Base-by-base conservation (phyloP, 768 basidiomycete species). In the Brasilioporus rufonigricans region DNA sequence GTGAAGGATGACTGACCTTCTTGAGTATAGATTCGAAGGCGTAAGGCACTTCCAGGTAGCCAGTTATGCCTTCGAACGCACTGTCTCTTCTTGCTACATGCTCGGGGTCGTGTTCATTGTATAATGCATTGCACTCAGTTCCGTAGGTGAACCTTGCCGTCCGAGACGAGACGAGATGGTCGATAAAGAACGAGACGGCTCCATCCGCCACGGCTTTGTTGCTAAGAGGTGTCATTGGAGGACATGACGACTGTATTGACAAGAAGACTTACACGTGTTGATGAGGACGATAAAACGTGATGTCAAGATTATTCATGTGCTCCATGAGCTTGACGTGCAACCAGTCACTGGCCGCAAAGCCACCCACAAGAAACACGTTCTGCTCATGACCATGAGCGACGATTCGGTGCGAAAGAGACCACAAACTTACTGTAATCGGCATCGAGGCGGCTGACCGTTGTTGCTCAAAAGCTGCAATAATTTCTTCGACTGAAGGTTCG, bases 171-270 rank as follows among this genome's bases (percentile, higher is more conserved):
- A 59, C 58, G n/a, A 59, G 46, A 44, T 54, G 50, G 13, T 59
- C 58, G 6, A 59, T 29, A 16, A 48, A 48, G 47, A 29, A 59
- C 16, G 58, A 59, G 24, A 59, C 43, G n/a, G 58, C 58, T 7
- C 58, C 58, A 12, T 59, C 58, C n/a, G 58, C 58, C 14, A 59
- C 58, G 9, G 58, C 58, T 32, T 54, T 59, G 32, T 59, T 59
- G n/a, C 58, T 59, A 45, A 18, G 5, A 23, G 13, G 1, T 27
- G 35, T 36, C 27, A 11, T 60, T 27, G 14, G n/a, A 16, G 7
- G 12, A 31, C 1, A n/a, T 13, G 21, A 7, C 31, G 5, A 5
- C 3, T n/a, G 7, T 4, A 23, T 44, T n/a, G 4, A 27, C 21
- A 5, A 45, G 4, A n/a, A 33, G 14, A 60, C 58, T 39, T 35